phyloP scores from a whole-genome alignment of 2,329 filamentous ascomycete genomes.

The Cylindrodendrum hubeiense region DNA sequence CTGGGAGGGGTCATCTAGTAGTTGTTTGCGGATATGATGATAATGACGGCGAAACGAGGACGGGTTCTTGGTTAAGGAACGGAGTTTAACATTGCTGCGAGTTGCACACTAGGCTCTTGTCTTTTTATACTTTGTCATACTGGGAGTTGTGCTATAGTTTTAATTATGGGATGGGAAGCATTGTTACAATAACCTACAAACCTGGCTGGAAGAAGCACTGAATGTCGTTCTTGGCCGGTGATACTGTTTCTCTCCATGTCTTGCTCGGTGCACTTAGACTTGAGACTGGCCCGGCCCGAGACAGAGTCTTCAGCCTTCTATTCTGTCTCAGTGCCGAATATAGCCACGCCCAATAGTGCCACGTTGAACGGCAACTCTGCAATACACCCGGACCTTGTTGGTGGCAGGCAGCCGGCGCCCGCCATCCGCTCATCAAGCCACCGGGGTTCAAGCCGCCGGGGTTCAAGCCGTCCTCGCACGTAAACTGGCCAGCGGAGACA shows the following conservation, averaged over 20 bases:
- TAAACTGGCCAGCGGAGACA: background rate
- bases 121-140: background rate
- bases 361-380: background rate
- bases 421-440: background rate
- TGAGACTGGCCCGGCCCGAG: background rate
- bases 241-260: background rate
- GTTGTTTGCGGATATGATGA: too few relatives aligned
- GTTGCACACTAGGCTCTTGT: background rate
- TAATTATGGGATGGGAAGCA: background rate
- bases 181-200: background rate
- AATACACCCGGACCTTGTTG: background rate
- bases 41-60: too few relatives aligned
- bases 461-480: background rate
- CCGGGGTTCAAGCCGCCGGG: too few relatives aligned
- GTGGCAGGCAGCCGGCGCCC: too few relatives aligned
- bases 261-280: background rate
- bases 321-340: background rate
- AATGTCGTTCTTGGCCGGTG: background rate
- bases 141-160: background rate
- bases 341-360: too few relatives aligned
- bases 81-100: background rate
- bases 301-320: background rate
- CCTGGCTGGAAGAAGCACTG: background rate
- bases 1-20: conserved; percentile 62
- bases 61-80: background rate